Evolutionary conservation across 2,329 filamentous ascomycete genomes (phyloP).

Genomic region (Hypoxylon sp.): DNA sequence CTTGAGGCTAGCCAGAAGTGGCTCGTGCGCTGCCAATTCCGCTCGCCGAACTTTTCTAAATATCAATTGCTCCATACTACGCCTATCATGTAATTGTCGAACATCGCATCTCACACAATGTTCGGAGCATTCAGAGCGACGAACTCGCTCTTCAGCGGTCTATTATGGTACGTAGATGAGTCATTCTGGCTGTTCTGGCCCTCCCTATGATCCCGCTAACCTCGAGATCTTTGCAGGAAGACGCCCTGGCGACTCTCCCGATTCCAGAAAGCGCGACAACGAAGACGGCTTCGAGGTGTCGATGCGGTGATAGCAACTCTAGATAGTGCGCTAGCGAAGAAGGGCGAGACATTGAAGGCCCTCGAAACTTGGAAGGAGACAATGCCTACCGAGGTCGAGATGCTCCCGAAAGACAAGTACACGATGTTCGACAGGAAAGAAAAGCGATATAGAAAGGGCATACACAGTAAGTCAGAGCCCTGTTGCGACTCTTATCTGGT

Average conservation of each 20-base stretch:
- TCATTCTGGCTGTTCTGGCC: no score
- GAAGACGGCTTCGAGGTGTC: constrained; percentile 85
- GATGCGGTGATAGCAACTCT: constrained; percentile 90
- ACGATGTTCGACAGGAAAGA: constrained; percentile 97
- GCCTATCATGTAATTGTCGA: constrained; percentile 21
- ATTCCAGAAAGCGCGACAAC: constrained; percentile 90
- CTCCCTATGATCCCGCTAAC: constrained; percentile 26
- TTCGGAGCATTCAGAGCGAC: constrained; percentile 87
- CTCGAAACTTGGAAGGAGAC: constrained; percentile 93
- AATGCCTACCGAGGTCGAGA: constrained; percentile 96
- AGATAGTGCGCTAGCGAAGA: constrained; percentile 81
- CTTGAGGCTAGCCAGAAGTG: constrained; percentile 15
- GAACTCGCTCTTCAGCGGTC: constrained; percentile 81
- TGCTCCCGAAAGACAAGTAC: constrained; percentile 97
- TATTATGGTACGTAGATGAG: constrained; percentile 76
- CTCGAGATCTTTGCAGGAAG: constrained; percentile 72
- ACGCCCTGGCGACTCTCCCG: constrained; percentile 94
- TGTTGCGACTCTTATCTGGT: constrained; percentile 1
- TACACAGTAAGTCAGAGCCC: constrained; percentile 83
- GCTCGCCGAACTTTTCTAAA: constrained; percentile 38
- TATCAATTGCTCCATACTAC: constrained; percentile 20
- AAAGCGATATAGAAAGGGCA: constrained; percentile 95
- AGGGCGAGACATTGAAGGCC: constrained; percentile 80
- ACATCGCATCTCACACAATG: constrained; percentile 68
- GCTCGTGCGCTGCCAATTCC: constrained; percentile 35